Base-by-base conservation (phyloP, 805 yeast species). In the Huiozyma naganishii region DNA sequence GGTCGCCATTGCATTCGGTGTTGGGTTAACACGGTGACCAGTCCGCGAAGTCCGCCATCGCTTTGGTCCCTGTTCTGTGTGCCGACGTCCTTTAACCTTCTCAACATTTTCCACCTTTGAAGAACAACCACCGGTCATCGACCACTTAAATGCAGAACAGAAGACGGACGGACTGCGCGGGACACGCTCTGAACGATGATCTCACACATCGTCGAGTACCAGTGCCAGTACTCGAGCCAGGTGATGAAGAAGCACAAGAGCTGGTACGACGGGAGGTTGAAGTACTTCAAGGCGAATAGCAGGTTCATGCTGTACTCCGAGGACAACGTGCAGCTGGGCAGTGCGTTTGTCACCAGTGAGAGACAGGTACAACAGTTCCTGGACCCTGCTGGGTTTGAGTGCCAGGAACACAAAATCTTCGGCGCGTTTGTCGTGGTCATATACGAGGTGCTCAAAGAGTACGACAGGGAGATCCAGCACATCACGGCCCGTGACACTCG, bases 1-100 rank as follows among this genome's bases (percentile, higher is more conserved):
- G 47, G 58, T 72, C 32, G 70, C 70, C 6, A 61, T 71, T 29
- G 77, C 76, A 1, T 59, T 72, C 39, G 73, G 69, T 2, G 67
- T 72, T 37, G 73, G 74, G 3, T 9, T 45, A 11, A 42, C 48
- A 10, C 32, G 41, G 39, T 41, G 39, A 35, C 13, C 23, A 4
- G 23, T 30, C 34, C 2, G 34, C 10, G n/a, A 17, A 17, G 23
- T 17, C 4, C 4, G 23, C 23, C 23, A 17, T 17, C 23, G 23
- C 23, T 17, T 17, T 4, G 23, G 23, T 17, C 4, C 4, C 23
- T 17, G 23, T 17, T 17, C 23, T 17, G 23, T 17, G 23, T 17
- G 4, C 23, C 23, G 23, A 17, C 4, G 23, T 17, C 23, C 23
- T 17, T 17, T 17, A 17, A 17, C 4, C 23, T 17, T 17, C 23